Percentiles rank a stretch among this genome's conserved stretches.
Conservation (phyloP, 2,329 filamentous ascomycete genomes). For the Talaromyces pinophilus region DNA sequence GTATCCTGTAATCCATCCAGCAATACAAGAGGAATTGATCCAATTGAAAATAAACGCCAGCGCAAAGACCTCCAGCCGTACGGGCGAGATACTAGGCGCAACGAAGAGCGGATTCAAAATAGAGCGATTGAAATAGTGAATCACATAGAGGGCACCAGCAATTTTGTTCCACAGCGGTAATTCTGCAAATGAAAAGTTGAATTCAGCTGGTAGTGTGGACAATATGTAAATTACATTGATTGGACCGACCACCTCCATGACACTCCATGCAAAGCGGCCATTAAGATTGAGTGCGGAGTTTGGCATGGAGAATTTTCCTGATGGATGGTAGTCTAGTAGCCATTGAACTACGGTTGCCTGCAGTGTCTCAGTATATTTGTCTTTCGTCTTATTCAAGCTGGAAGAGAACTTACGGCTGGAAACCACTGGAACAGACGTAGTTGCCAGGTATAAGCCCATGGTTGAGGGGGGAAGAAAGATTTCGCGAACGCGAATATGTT, state of each 20-base stretch:
- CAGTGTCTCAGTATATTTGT: neutral
- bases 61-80: constrained; percentile 69
- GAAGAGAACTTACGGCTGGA: constrained; percentile 40
- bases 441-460: constrained; percentile 40
- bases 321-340: constrained; percentile 77
- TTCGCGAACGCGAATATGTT: constrained; percentile 27
- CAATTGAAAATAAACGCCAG: constrained; percentile 73
- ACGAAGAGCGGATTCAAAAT: constrained; percentile 74
- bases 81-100: constrained; percentile 89
- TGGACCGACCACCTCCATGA: constrained; percentile 83
- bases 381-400: constrained; percentile 25
- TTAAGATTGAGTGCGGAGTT: constrained; percentile 77
- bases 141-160: constrained; percentile 54
- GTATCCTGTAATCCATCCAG: constrained; percentile 79
- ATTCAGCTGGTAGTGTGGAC: constrained; percentile 60
- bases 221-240: constrained; percentile 78
- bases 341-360: constrained; percentile 76
- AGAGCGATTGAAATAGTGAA: constrained; percentile 91
- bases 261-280: constrained; percentile 81
- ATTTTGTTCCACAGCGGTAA: constrained; percentile 40
- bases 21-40: constrained; percentile 74
- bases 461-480: constrained; percentile 41
- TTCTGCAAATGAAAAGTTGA: constrained; percentile 25
- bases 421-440: constrained; percentile 47
- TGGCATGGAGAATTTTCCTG: constrained; percentile 81